phyloP scores from a whole-genome alignment of 2,329 filamentous ascomycete genomes.

The Arthrinium phaeospermum region DNA sequence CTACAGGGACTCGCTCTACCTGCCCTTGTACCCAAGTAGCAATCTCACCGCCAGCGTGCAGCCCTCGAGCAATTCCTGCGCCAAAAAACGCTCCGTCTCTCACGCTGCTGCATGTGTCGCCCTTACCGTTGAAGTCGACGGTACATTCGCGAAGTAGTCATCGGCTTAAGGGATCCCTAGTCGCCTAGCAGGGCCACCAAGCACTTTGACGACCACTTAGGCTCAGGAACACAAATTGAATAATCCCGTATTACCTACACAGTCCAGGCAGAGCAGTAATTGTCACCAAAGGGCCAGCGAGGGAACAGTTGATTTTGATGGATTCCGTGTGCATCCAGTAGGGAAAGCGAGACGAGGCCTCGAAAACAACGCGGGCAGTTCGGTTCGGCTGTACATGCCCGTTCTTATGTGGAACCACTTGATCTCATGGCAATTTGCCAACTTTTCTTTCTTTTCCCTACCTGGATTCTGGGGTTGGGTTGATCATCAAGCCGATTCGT shows the following conservation, averaged over 20 bases:
- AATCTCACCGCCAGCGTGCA: slow-evolving; percentile 8
- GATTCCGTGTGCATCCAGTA: background rate
- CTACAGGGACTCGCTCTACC: background rate
- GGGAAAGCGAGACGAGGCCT: background rate
- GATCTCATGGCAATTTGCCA: slow-evolving; percentile 21
- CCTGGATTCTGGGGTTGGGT: slow-evolving; percentile 13
- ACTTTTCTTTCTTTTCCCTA: slow-evolving; percentile 9
- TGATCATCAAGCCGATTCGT: slow-evolving; percentile 4
- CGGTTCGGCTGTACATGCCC: slow-evolving; percentile 16
- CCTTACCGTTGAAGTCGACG: background rate
- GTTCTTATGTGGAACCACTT: slow-evolving; percentile 19
- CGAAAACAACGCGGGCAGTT: slow-evolving; percentile 7
- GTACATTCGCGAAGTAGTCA: background rate
- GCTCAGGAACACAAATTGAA: background rate
- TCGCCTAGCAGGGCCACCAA: background rate
- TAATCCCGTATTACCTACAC: background rate
- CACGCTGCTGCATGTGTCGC: background rate
- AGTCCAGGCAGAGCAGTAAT: background rate
- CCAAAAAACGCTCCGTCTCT: background rate
- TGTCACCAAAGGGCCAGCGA: background rate
- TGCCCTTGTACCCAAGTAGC: background rate
- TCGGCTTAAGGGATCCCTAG: slow-evolving; percentile 3
- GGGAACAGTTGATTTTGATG: background rate
- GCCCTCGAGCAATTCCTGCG: background rate
- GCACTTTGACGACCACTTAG: background rate